phyloP scores from a whole-genome alignment of 331 rosid genomes.

The Dryas integrifolia region DNA sequence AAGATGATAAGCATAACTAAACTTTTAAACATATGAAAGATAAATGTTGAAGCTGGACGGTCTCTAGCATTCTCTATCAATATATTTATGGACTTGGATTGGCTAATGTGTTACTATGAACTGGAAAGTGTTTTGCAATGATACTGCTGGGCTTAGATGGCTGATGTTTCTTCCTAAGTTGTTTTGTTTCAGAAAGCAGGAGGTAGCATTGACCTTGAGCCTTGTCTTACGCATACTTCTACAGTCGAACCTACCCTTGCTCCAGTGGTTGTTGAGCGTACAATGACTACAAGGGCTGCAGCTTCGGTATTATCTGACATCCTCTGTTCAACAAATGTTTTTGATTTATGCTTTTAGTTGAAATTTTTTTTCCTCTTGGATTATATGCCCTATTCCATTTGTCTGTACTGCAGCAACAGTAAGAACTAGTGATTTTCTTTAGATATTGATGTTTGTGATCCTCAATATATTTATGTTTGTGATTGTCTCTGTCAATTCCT shows the following conservation, averaged over 20 bases:
- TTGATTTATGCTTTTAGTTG: slow-evolving; percentile 14
- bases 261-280: slow-evolving; percentile 85
- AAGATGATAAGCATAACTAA: no score
- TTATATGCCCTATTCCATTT: not conserved
- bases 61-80: no score
- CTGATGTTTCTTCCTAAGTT: slow-evolving; percentile 12
- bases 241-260: slow-evolving; percentile 97
- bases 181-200: slow-evolving; percentile 70
- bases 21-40: no score
- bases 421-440: not conserved
- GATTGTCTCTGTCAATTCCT: no score
- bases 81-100: not conserved
- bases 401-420: slow-evolving; percentile 5
- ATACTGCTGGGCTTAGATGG: not conserved
- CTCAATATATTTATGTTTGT: no score
- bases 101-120: slow-evolving; percentile 1
- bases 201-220: slow-evolving; percentile 91
- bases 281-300: slow-evolving; percentile 94
- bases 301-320: slow-evolving; percentile 69
- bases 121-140: slow-evolving; percentile 1
- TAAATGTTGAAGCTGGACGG: no score
- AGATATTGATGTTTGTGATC: no score
- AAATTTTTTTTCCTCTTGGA: slow-evolving; percentile 2
- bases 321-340: slow-evolving; percentile 19
- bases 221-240: slow-evolving; percentile 92